Conservation (phyloP, 805 yeast species). For the Candida vartiovaarae region DNA sequence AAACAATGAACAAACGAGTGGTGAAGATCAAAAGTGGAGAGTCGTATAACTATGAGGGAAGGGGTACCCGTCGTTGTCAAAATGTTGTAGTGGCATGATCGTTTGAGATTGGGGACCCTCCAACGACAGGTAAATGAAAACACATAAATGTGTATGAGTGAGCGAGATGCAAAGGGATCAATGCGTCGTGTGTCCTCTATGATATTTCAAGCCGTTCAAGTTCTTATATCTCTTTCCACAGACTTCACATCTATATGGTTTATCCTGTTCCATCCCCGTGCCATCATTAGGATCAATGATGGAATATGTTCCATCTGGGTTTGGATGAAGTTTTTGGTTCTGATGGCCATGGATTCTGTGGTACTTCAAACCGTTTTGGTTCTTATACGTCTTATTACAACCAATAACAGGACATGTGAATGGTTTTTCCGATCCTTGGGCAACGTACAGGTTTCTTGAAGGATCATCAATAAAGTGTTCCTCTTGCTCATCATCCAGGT, state of each 20-base stretch:
- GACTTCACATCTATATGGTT: slow-evolving; percentile 96
- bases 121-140: no score
- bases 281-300: slow-evolving; percentile 95
- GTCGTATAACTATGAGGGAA: no score
- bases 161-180: slow-evolving; percentile 20
- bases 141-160: no score
- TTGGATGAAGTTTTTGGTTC: slow-evolving; percentile 83
- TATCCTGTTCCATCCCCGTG: slow-evolving; percentile 92
- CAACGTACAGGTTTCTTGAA: slow-evolving; percentile 86
- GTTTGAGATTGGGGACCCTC: no score
- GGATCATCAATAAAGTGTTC: slow-evolving; percentile 93
- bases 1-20: no score
- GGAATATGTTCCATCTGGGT: slow-evolving; percentile 88
- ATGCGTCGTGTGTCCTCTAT: slow-evolving; percentile 97
- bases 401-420: slow-evolving; percentile 97
- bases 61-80: no score
- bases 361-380: slow-evolving; percentile 94
- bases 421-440: slow-evolving; percentile 92
- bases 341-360: slow-evolving; percentile 96
- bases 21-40: no score
- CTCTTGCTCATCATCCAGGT: slow-evolving; percentile 47
- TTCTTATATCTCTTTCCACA: slow-evolving; percentile 97
- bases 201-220: slow-evolving; percentile 92
- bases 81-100: no score
- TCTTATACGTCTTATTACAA: slow-evolving; percentile 94